Percentiles rank a stretch among this genome's conserved stretches.
phyloP scores from a whole-genome alignment of 352 stramenopile genomes.

The Plasmopara halstedii region DNA sequence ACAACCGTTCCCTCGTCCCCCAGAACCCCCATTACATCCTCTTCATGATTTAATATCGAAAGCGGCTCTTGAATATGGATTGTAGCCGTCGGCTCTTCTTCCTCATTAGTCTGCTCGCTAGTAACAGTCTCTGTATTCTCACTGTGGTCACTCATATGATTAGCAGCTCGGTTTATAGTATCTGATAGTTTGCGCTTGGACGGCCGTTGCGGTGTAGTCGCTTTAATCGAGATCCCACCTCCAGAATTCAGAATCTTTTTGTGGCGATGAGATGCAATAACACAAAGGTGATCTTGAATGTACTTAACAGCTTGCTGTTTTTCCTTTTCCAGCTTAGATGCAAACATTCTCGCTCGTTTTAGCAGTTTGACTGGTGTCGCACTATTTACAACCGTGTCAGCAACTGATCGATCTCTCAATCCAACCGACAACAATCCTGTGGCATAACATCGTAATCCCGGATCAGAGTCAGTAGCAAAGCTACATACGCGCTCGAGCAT shows the following conservation, averaged over 20 bases:
- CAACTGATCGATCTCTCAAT: constrained; percentile 69
- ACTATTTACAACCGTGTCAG: constrained; percentile 77
- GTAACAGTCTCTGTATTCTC: constrained; percentile 10
- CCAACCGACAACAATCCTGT: constrained; percentile 69
- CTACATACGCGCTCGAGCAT: constrained; percentile 65
- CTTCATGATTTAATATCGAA: constrained; percentile 13
- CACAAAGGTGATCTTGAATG: constrained; percentile 60
- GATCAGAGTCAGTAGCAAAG: constrained; percentile 49
- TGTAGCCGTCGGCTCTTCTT: constrained; percentile 9
- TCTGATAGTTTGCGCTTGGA: constrained; percentile 48
- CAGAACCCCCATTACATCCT: constrained; percentile 18
- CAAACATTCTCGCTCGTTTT: constrained; percentile 63
- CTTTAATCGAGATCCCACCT: constrained; percentile 9
- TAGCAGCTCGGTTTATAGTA: constrained; percentile 8
- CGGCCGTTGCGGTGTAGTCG: constrained; percentile 16
- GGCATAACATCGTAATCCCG: constrained; percentile 61
- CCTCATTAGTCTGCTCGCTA: constrained; percentile 15
- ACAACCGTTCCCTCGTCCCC: constrained; percentile 19
- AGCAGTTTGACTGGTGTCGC: constrained; percentile 67
- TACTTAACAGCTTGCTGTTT: constrained; percentile 62
- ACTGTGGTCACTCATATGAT: constrained; percentile 13
- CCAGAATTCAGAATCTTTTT: constrained; percentile 22
- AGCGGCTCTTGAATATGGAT: constrained; percentile 16
- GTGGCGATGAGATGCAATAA: constrained; percentile 21
- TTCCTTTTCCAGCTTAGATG: constrained; percentile 69